Evolutionary conservation across 305 asterid species (phyloP).

Genomic region (Fraxinus greggii): DNA sequence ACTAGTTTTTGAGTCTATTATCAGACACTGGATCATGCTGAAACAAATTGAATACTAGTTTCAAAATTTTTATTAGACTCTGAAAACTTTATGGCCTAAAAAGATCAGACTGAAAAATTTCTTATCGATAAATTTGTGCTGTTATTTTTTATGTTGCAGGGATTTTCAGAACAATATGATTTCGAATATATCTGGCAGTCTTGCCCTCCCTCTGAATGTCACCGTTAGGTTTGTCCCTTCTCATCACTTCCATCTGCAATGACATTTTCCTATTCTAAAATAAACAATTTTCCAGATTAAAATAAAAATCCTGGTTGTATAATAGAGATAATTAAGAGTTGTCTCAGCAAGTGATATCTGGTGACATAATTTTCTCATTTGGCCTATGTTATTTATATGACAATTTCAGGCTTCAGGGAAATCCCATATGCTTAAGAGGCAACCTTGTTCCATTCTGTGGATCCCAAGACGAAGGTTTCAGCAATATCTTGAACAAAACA

Average conservation of each 20-base stretch:
- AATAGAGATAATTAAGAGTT: not conserved
- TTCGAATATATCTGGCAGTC: conserved; percentile 58
- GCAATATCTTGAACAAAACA: conserved; percentile 27
- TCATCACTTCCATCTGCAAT: not conserved
- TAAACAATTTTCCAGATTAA: not conserved
- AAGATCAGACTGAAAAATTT: not conserved
- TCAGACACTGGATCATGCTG: not conserved
- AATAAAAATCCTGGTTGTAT: not conserved
- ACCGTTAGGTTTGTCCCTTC: conserved; percentile 44
- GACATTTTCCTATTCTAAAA: not conserved
- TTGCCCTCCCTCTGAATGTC: conserved; percentile 46
- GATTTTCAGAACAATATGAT: conserved; percentile 66
- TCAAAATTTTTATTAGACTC: not conserved
- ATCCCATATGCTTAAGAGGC: conserved; percentile 58
- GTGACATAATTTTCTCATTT: not conserved
- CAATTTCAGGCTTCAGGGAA: conserved; percentile 74
- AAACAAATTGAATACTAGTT: not conserved
- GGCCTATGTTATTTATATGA: conserved; percentile 5
- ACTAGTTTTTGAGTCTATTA: not conserved
- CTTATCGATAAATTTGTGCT: not conserved
- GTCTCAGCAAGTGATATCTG: not conserved
- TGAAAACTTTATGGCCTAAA: not conserved
- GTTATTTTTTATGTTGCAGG: conserved; percentile 48
- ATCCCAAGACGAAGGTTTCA: conserved; percentile 46
- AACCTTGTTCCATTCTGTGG: conserved; percentile 45